Evolutionary conservation across 1,284 basidiomycete species (phyloP).

Genomic region (Malassezia pachydermatis): DNA sequence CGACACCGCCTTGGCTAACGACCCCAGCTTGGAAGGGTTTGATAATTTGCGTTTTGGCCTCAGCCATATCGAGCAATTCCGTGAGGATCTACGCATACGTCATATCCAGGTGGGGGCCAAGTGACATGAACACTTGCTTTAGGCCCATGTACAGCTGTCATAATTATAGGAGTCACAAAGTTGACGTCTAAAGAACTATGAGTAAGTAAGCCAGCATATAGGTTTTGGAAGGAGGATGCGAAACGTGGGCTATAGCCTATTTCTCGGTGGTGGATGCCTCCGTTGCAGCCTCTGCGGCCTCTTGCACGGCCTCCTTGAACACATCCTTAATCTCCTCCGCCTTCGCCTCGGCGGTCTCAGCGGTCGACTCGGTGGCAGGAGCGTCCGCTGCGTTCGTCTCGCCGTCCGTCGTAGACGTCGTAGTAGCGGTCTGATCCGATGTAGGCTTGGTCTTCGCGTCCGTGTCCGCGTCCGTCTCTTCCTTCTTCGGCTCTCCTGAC

Average conservation of each 20-base stretch:
- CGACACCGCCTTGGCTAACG: constrained; percentile 4
- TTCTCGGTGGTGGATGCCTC: too few species aligned
- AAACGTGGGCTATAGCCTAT: too few species aligned
- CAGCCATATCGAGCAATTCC: constrained; percentile 40
- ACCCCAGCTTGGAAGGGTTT: constrained; percentile 30
- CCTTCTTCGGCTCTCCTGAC: constrained; percentile 7
- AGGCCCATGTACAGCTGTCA: neutral
- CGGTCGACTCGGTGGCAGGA: neutral
- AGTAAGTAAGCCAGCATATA: too few species aligned
- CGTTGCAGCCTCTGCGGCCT: too few species aligned
- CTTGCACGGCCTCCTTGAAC: neutral
- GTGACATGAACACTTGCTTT: too few species aligned
- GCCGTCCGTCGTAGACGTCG: too few species aligned
- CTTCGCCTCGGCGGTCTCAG: neutral
- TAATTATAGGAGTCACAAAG: too few species aligned
- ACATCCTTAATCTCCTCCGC: neutral
- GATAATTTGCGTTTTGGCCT: constrained; percentile 42
- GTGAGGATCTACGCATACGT: constrained; percentile 26
- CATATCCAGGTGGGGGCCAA: neutral
- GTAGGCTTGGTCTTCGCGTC: neutral
- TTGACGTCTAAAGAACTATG: too few species aligned
- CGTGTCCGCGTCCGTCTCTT: neutral
- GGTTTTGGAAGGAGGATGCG: too few species aligned
- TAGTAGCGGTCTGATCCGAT: too few species aligned
- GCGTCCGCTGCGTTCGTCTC: too few species aligned